phyloP scores from a whole-genome alignment of 345 rosid genomes.

The Noccaea bulbosa region DNA sequence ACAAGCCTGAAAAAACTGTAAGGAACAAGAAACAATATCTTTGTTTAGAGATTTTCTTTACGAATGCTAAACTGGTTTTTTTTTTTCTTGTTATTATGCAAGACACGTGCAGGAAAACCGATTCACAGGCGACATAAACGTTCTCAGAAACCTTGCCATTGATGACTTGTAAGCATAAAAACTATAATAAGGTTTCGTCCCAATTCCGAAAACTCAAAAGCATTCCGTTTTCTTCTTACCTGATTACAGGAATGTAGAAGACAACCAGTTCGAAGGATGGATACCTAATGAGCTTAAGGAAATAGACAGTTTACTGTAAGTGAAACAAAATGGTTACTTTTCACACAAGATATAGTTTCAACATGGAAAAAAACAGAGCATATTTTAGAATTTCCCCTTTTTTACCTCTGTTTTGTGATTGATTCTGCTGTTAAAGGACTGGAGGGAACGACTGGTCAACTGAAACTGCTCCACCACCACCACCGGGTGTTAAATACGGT shows the following conservation, averaged over 20 bases:
- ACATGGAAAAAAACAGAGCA: neutral
- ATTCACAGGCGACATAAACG: conserved; percentile 71
- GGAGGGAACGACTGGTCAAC: conserved; percentile 90
- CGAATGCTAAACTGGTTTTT: conserved; percentile 1
- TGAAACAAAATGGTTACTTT: conserved; percentile 10
- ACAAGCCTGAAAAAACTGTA: conserved; percentile 65
- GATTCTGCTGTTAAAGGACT: conserved; percentile 50
- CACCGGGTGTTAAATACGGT: conserved; percentile 61
- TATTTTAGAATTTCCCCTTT: neutral
- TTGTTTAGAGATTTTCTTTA: neutral
- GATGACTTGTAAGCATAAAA: conserved; percentile 64
- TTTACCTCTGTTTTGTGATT: conserved; percentile 33
- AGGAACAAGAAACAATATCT: conserved; percentile 44
- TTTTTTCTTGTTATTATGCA: neutral
- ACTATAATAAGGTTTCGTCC: neutral
- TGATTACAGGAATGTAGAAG: conserved; percentile 65
- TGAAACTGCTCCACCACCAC: conserved; percentile 86
- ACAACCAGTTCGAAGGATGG: conserved; percentile 87
- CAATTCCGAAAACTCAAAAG: conserved; percentile 2
- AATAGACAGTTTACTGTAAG: conserved; percentile 73
- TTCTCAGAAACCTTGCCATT: conserved; percentile 68
- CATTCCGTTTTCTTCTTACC: conserved; percentile 5
- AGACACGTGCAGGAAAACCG: conserved; percentile 80
- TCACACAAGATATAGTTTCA: conserved; percentile 14
- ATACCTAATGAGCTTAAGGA: conserved; percentile 69